Percentiles rank a stretch among this genome's conserved stretches.
Conservation (phyloP, 768 basidiomycete species). For the Tulasnella sp. region DNA sequence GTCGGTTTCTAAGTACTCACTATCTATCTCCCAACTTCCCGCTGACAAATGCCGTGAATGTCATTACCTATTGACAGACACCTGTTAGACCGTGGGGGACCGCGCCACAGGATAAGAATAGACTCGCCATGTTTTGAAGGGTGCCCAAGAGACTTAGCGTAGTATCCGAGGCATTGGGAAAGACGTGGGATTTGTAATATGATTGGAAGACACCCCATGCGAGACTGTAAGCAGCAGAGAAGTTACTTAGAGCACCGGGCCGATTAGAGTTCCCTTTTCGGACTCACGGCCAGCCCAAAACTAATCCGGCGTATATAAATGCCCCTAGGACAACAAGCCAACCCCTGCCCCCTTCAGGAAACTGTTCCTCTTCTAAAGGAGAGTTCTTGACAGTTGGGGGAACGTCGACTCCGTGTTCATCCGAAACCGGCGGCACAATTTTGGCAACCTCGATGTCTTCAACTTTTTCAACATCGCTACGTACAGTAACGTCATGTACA, state of each 20-base stretch:
- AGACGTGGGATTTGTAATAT: constrained; percentile 34
- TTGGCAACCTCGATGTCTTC: background rate
- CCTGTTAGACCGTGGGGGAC: background rate
- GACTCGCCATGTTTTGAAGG: constrained; percentile 28
- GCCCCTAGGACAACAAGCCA: constrained; percentile 36
- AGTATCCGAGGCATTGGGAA: constrained; percentile 33
- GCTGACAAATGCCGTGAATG: constrained; percentile 36
- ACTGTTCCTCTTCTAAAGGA: constrained; percentile 30
- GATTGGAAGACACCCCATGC: constrained; percentile 37
- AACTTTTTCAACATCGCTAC: background rate
- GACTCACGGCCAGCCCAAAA: constrained; percentile 31
- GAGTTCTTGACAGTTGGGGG: background rate
- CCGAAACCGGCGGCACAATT: background rate
- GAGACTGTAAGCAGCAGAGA: constrained; percentile 12
- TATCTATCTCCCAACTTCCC: constrained; percentile 37
- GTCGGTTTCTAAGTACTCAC: background rate
- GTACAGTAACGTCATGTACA: background rate
- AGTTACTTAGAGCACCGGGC: background rate
- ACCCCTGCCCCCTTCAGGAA: constrained; percentile 37
- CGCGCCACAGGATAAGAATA: background rate
- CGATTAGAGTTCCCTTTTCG: background rate
- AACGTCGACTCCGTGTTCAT: constrained; percentile 1
- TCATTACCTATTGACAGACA: constrained; percentile 32
- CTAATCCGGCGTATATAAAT: constrained; percentile 32
- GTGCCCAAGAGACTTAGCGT: constrained; percentile 34